Evolutionary conservation across 495 filamentous ascomycete genomes (phyloP), one percentile per base, ranked within the genome.

Genomic region (Aspergillus nidulans): DNA sequence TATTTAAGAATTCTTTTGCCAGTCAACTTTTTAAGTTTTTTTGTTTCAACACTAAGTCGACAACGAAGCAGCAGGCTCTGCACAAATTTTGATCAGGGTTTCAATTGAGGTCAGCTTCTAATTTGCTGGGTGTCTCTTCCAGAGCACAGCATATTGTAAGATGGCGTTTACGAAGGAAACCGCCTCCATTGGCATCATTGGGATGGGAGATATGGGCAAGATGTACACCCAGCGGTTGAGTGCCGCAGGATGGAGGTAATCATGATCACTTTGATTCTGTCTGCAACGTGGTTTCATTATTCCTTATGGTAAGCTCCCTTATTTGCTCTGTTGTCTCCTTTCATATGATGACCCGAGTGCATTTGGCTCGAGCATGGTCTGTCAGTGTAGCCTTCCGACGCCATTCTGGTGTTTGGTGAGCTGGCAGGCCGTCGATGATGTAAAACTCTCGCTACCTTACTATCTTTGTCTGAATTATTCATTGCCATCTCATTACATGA

Each of bases 121-220:
- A n/a, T n/a, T n/a, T n/a, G n/a, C n/a, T n/a, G n/a, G n/a, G n/a
- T 16, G 6, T 42, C 21, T 45, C 23, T 30, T 25, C 32, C 44
- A 6, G 16, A 38, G 30, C 16, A 16, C 6, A 1, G 36, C 18
- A 18, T 50, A 34, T 40, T 25, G 12, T 53, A 61, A 38, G 26
- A 76, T 77, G 73, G 66, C 60, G 30, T 71, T 71, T 52, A 74
- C 64, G 42, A 85, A 87, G 78, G 78, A 87, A 53, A 73, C 77
- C 63, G 85, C 86, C 67, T 78, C 78, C 32, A 82, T 97, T 57
- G 94, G 94, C 63, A 91, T 98, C 60, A 97, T 98, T 65, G 94
- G 94, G 28, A 96, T 98, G 91, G 94, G 94, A 20, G 91, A 96
- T 63, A 98, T 98, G 94, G 94, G 94, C 70, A 96, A 90, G 82